A percentile compares a stretch with the other conserved stretches of the same genome.
These are phyloP conservation scores for Paramyrothecium sp. DNA, from an alignment of 2,329 filamentous ascomycete species.

Conservation along the genomic window DNA sequence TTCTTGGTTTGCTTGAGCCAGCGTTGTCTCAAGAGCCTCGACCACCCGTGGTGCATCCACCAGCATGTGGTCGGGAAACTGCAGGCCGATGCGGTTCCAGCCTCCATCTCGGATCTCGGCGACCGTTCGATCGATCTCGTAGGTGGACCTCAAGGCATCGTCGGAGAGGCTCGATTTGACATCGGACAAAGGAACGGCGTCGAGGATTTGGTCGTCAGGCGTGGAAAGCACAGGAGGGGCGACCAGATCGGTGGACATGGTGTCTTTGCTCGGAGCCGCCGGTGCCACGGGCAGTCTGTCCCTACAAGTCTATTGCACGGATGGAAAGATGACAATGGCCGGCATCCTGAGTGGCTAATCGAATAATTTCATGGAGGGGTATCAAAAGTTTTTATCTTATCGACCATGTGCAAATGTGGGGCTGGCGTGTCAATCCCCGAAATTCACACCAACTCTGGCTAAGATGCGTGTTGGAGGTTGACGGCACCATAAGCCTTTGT, in stretches of 20 bases:
- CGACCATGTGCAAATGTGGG: conserved; percentile 25
- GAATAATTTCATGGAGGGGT: conserved; percentile 1
- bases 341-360: neutral
- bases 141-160: conserved; percentile 71
- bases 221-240: conserved; percentile 62
- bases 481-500: no score
- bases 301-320: neutral
- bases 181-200: conserved; percentile 39
- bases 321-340: neutral
- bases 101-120: conserved; percentile 68
- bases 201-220: conserved; percentile 58
- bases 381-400: conserved; percentile 7
- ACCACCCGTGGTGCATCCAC: conserved; percentile 80
- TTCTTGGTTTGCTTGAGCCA: conserved; percentile 11
- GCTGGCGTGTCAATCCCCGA: conserved; percentile 18
- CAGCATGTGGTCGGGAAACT: conserved; percentile 94
- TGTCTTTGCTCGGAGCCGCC: conserved; percentile 1
- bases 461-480: no score
- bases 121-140: conserved; percentile 82
- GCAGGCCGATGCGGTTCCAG: conserved; percentile 81
- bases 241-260: conserved; percentile 47
- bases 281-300: conserved; percentile 4
- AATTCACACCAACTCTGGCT: neutral
- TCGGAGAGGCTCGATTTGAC: conserved; percentile 43
- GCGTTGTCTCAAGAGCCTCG: conserved; percentile 42